A percentile compares a stretch with the other conserved stretches of the same genome.
phyloP scores from a whole-genome alignment of 2,329 filamentous ascomycete genomes.

The Fusarium tricinctum region DNA sequence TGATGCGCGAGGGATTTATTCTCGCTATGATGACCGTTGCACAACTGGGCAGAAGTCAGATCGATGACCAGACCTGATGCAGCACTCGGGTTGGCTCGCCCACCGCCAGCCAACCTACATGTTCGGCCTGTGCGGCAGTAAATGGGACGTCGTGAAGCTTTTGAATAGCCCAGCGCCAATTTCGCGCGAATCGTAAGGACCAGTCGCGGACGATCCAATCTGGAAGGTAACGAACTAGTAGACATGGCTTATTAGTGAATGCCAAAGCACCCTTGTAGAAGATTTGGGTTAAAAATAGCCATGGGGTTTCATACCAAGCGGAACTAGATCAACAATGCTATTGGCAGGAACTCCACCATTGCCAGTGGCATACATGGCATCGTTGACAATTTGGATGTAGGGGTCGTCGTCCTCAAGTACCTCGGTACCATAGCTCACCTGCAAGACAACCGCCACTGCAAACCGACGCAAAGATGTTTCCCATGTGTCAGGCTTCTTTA shows the following conservation, averaged over 20 bases:
- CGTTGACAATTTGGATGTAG: constrained; percentile 51
- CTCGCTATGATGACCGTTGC: constrained; percentile 25
- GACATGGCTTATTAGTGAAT: constrained; percentile 12
- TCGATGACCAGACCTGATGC: background rate
- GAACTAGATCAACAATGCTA: constrained; percentile 62
- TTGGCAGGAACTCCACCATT: constrained; percentile 52
- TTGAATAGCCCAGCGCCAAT: constrained; percentile 54
- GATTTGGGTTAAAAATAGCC: background rate
- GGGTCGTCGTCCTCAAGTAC: constrained; percentile 50
- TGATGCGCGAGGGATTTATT: constrained; percentile 48
- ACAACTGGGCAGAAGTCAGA: constrained; percentile 31
- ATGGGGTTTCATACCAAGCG: constrained; percentile 47
- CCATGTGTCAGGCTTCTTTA: constrained; percentile 43
- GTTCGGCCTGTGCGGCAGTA: constrained; percentile 46
- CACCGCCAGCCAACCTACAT: constrained; percentile 41
- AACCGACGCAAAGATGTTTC: constrained; percentile 49
- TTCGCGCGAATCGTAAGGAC: constrained; percentile 52
- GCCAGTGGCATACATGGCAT: constrained; percentile 52
- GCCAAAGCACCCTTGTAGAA: background rate
- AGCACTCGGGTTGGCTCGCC: background rate
- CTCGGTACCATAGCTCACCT: constrained; percentile 52
- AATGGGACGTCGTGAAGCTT: constrained; percentile 54
- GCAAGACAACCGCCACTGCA: constrained; percentile 52
- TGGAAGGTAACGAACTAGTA: no score
- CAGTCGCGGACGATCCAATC: constrained; percentile 50